Evolutionary conservation across 176 grass and related monocot genomes (phyloP), one percentile per base, ranked within the genome.

Genomic region (Eragrostis nindensis): DNA sequence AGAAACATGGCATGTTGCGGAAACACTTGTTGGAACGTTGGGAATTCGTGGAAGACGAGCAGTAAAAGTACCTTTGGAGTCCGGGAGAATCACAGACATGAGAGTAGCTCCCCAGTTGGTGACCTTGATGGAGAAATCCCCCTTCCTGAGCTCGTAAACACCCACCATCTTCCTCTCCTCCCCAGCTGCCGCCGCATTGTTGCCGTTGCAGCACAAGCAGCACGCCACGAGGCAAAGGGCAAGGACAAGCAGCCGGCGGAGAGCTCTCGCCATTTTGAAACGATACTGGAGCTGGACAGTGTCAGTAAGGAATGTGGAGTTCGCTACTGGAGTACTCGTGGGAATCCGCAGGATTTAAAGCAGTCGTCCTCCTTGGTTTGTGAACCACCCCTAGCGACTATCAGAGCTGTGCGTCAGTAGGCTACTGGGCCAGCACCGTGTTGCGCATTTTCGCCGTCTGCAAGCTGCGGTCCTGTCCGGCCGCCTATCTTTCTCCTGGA

Each of bases 101-200:
- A 94, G 83, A 7, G 92, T 97, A 30, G 94, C 94, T 0, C 94
- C 94, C 92, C 89, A 94, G 68, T 94, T 94, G 18, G 87, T 92
- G 69, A 97, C 45, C 78, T 79, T 90, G 53, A 94, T 25, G 46
- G 92, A 97, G 86, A 94, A 94, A 77, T 97, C 92, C 0, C 85
- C 90, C 90, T 74, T 90, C 43, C 29, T 89, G 52, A 97, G 89
- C 86, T 92, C 90, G 55, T 94, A 92, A 18, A 97, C 77, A 1
- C 89, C 87, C 3, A 92, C 89, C 47, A 3, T 62, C 75, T 86
- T 92, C 77, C n/a, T n/a, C n/a, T n/a, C n/a, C n/a, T 9, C 59
- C 0, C 80, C 64, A 0, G 56, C 41, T 0, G 85, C 66, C 0
- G 39, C 27, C 4, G 63, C 81, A 62, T 29, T 68, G 81, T 16